Percentiles rank a stretch among this genome's conserved stretches.
These are phyloP conservation scores for Gaeumannomyces sp. DNA, from an alignment of 2,329 filamentous ascomycete species.

Conservation along the genomic window DNA sequence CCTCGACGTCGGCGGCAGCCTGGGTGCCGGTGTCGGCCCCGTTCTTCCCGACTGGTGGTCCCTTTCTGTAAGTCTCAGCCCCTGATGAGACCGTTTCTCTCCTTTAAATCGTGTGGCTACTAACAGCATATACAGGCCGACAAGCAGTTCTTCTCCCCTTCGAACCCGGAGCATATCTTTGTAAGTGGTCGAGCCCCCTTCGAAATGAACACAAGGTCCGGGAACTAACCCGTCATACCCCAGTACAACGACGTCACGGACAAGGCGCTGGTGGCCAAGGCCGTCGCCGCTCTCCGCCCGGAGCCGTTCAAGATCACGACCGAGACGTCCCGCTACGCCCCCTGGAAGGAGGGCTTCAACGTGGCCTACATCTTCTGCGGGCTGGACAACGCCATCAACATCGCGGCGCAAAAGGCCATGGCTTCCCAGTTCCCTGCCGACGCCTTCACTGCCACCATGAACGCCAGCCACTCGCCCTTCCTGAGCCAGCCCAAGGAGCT, in stretches of 20 bases:
- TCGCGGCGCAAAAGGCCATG: constrained; percentile 10
- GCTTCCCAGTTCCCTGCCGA: constrained; percentile 10
- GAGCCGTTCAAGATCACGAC: constrained; percentile 8
- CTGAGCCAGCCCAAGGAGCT: constrained; percentile 38
- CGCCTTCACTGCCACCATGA: constrained; percentile 18
- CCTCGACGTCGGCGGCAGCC: constrained; percentile 7
- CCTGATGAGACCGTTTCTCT: too few species aligned
- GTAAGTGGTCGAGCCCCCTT: not conserved
- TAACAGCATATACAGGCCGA: not conserved
- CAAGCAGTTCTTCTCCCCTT: constrained; percentile 9
- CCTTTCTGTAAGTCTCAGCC: constrained; percentile 11
- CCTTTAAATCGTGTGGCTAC: too few species aligned
- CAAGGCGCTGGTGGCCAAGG: constrained; percentile 9
- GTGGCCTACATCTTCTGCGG: constrained; percentile 10
- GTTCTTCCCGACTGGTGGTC: constrained; percentile 11
- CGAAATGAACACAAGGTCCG: not conserved
- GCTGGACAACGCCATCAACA: constrained; percentile 12
- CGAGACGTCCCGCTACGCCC: constrained; percentile 10
- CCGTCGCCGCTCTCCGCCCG: constrained; percentile 6
- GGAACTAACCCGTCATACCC: not conserved
- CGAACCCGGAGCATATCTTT: constrained; percentile 9
- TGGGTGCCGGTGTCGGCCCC: constrained; percentile 10
- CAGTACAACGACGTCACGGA: constrained; percentile 11
- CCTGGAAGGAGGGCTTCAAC: constrained; percentile 11
- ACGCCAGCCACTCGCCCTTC: constrained; percentile 43